Percentiles rank a stretch among this genome's conserved stretches.
Conservation (phyloP, 2,329 filamentous ascomycete genomes). For the Cladorrhinum sp. region DNA sequence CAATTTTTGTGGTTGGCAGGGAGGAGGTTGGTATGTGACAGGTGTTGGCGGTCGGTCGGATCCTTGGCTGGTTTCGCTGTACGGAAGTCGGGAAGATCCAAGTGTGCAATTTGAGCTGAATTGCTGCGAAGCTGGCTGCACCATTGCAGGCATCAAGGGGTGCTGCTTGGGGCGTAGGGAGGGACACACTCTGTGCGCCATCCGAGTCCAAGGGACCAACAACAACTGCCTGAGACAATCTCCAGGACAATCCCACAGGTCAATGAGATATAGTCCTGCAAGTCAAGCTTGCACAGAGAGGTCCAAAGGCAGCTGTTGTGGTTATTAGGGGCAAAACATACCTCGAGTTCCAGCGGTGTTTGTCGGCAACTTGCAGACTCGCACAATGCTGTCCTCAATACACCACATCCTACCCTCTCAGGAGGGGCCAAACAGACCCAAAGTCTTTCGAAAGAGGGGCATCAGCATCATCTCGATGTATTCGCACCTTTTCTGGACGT, state of each 20-base stretch:
- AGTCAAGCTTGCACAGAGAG: slow-evolving; percentile 2
- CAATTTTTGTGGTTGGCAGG: slow-evolving; percentile 14
- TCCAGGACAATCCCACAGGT: neutral
- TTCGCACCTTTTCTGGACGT: slow-evolving; percentile 12
- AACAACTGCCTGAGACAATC: neutral
- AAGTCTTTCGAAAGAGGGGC: slow-evolving; percentile 9
- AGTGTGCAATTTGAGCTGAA: neutral
- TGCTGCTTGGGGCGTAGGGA: neutral
- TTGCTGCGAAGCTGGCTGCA: neutral
- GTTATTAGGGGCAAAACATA: slow-evolving; percentile 18
- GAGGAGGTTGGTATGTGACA: neutral
- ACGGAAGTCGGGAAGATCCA: slow-evolving; percentile 3
- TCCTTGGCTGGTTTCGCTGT: neutral
- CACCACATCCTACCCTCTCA: slow-evolving; percentile 7
- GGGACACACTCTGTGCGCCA: neutral
- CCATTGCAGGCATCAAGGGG: neutral
- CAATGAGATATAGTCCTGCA: neutral
- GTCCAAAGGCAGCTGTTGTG: neutral
- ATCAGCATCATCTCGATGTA: slow-evolving; percentile 10
- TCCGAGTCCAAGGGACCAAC: neutral
- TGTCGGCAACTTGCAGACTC: slow-evolving; percentile 11
- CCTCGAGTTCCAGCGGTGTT: slow-evolving; percentile 4
- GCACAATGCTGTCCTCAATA: slow-evolving; percentile 8
- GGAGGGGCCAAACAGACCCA: slow-evolving; percentile 10
- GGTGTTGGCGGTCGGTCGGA: neutral